A percentile compares a stretch with the other conserved stretches of the same genome.
Evolutionary conservation across 2,329 filamentous ascomycete species (phyloP).

Genomic region (Monilinia fructigena): DNA sequence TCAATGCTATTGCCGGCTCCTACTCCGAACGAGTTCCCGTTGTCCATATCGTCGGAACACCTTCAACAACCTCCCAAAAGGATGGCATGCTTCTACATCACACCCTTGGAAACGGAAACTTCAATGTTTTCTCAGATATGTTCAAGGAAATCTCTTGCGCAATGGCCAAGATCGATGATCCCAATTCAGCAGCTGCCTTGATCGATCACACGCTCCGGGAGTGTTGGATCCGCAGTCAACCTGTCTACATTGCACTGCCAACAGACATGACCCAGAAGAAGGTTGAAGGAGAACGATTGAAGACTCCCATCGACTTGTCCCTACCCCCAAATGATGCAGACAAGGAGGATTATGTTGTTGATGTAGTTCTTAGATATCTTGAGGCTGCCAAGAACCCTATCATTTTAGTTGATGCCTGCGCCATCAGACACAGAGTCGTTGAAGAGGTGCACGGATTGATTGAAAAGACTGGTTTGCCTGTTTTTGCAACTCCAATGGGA

Average conservation of each 20-base stretch:
- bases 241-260: slow-evolving; percentile 81
- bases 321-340: slow-evolving; percentile 65
- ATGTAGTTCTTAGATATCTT: slow-evolving; percentile 72
- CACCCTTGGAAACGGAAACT: slow-evolving; percentile 75
- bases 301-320: slow-evolving; percentile 66
- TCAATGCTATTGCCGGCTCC: slow-evolving; percentile 72
- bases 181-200: slow-evolving; percentile 66
- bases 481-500: slow-evolving; percentile 88
- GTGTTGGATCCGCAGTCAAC: slow-evolving; percentile 71
- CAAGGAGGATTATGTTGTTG: slow-evolving; percentile 78
- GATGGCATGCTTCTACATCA: slow-evolving; percentile 59
- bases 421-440: slow-evolving; percentile 72
- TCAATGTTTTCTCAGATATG: slow-evolving; percentile 80
- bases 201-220: slow-evolving; percentile 76
- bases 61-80: slow-evolving; percentile 48
- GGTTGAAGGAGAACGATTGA: slow-evolving; percentile 69
- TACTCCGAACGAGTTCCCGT: slow-evolving; percentile 71
- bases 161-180: slow-evolving; percentile 67
- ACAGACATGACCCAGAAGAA: slow-evolving; percentile 77
- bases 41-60: slow-evolving; percentile 60
- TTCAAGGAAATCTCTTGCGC: slow-evolving; percentile 68
- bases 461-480: slow-evolving; percentile 70
- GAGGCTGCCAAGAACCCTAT: slow-evolving; percentile 71
- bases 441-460: slow-evolving; percentile 71
- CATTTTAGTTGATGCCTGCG: slow-evolving; percentile 80